Base-by-base conservation (phyloP, 1,284 basidiomycete genomes). In the Pseudomicrostroma phylloplanum region DNA sequence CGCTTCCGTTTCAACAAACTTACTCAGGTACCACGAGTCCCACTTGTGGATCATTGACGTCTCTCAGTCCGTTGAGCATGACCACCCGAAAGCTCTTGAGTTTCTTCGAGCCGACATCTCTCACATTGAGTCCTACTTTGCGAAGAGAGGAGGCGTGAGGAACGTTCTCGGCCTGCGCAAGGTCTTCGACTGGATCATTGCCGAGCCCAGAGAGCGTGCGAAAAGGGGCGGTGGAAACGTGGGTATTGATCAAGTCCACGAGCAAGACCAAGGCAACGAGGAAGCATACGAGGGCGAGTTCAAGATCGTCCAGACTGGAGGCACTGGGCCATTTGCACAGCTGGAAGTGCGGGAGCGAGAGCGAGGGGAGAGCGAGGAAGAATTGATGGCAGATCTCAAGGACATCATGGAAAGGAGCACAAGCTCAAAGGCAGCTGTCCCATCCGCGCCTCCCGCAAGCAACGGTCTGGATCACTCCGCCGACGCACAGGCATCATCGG, bases 1-100 rank as follows among this genome's bases (percentile, higher is more conserved):
- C 9, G 30, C 25, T 19, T 23, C 12, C 7, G 11, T 23, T 25
- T n/a, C 25, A 13, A 15, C 0, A 66, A 83, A 82, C 15, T 9
- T 36, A 3, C 30, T 36, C 30, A 36, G 30, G 30, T 84, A 83
- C 64, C 85, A 86, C 73, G 68, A 81, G 13, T 73, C 69, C 1
- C 90, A 93, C 76, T 84, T 96, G 15, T 93, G 86, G 82, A 89
- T 98, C 75, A 98, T 99, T 81, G 96, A 99, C 79, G 96, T 99
- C 64, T 96, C 92, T 1, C 96, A 99, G 80, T 92, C 90, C 60
- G 94, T 99, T 49, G 96, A 99, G 77, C 93, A 97, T 75, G 94
- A 98, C 80, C 96, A 99, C 76, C 94, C 94, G 0, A 84, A 88
- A 43, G 91, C 77, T 8, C 77, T 72, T 58, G 94, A 99, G 80